A percentile compares a stretch with the other conserved stretches of the same genome.
These are phyloP conservation scores for Pseudogymnoascus sp. DNA, from an alignment of 2,329 filamentous ascomycete species.

Conservation along the genomic window DNA sequence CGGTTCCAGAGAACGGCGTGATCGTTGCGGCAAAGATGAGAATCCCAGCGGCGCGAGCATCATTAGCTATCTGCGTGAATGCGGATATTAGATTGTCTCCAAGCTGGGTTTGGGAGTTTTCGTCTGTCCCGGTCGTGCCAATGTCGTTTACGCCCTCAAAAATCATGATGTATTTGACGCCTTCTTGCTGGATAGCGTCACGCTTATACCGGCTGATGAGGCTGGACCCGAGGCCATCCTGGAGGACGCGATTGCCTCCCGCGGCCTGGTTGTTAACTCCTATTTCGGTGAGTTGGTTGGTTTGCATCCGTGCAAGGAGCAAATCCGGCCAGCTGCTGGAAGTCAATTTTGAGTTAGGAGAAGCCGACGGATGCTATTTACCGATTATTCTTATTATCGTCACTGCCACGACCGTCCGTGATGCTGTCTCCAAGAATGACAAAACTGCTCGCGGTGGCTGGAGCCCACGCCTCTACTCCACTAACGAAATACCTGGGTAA, in stretches of 20 bases:
- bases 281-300: conserved; percentile 38
- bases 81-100: conserved; percentile 46
- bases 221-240: conserved; percentile 54
- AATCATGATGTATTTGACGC: conserved; percentile 52
- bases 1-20: conserved; percentile 49
- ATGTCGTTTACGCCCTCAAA: conserved; percentile 67
- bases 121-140: conserved; percentile 39
- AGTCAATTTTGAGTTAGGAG: neutral
- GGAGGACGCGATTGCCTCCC: conserved; percentile 58
- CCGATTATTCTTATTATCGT: conserved; percentile 51
- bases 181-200: conserved; percentile 52
- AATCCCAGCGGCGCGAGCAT: conserved; percentile 46
- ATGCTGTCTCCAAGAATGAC: conserved; percentile 57
- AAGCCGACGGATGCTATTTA: conserved; percentile 15
- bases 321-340: conserved; percentile 47
- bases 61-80: conserved; percentile 47
- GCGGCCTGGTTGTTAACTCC: conserved; percentile 57
- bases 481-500: conserved; percentile 49
- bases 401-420: conserved; percentile 58
- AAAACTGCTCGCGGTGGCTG: conserved; percentile 36
- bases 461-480: conserved; percentile 48
- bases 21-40: conserved; percentile 56
- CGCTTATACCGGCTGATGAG: conserved; percentile 52
- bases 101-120: conserved; percentile 39
- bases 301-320: conserved; percentile 43